Conservation (phyloP, 495 filamentous ascomycete species). For the Staphylotrichum longicolle region DNA sequence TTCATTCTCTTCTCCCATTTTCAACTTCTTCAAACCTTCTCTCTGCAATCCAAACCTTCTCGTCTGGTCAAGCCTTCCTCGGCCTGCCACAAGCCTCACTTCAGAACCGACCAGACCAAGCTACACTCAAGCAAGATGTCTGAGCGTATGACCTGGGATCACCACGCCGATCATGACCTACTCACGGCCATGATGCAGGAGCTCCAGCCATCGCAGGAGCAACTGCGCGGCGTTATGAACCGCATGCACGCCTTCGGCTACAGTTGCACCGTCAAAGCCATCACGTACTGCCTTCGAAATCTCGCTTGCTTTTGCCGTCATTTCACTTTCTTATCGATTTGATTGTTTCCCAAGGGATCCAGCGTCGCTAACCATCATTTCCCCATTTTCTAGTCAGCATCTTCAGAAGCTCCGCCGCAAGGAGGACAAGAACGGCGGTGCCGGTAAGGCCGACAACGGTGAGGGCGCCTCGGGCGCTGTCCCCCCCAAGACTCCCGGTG, state of each 20-base stretch:
- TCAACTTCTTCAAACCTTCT: neutral
- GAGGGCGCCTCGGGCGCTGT: conserved; percentile 7
- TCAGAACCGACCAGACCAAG: neutral
- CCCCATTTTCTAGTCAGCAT: conserved; percentile 33
- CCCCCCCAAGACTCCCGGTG: conserved; percentile 20
- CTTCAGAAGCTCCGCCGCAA: conserved; percentile 42
- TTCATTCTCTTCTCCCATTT: neutral
- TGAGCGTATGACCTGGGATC: conserved; percentile 35
- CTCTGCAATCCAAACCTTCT: neutral
- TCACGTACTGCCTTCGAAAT: conserved; percentile 23
- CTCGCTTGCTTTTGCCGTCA: neutral
- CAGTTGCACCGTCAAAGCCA: conserved; percentile 33
- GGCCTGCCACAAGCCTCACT: neutral
- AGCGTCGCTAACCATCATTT: conserved; percentile 23
- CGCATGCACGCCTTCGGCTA: conserved; percentile 28
- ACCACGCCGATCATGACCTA: conserved; percentile 31
- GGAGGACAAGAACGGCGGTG: conserved; percentile 18
- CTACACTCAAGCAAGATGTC: conserved; percentile 9
- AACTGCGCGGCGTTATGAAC: conserved; percentile 24
- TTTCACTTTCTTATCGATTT: neutral
- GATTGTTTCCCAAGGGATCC: too few species aligned
- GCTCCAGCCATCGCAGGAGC: conserved; percentile 20
- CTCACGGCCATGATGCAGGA: conserved; percentile 24
- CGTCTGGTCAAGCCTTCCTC: neutral
- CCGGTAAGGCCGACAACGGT: neutral